Evolutionary conservation across 2,329 filamentous ascomycete species (phyloP).

Genomic region (Alternaria metachromatica): DNA sequence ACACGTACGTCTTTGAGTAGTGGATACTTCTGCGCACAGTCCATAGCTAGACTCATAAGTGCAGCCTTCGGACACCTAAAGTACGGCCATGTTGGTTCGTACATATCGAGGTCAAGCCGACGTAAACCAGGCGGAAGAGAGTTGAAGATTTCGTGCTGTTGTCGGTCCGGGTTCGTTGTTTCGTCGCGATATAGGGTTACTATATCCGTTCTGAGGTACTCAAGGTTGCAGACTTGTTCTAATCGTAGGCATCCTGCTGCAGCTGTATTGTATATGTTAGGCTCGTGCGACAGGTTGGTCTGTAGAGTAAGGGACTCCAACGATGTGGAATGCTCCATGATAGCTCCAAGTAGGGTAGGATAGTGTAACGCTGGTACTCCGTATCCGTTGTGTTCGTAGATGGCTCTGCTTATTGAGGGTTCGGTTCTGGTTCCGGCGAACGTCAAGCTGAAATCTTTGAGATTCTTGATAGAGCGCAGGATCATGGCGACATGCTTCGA

Average conservation of each 20-base stretch:
- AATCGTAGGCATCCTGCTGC: not conserved
- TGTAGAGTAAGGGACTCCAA: not conserved
- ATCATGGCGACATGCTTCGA: not conserved
- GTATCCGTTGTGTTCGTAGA: not conserved
- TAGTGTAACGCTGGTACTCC: not conserved
- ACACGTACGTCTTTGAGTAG: not conserved
- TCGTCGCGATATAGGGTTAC: not conserved
- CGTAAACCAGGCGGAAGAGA: not conserved
- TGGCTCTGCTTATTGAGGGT: not conserved
- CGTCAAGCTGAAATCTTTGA: not conserved
- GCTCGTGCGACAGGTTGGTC: not conserved
- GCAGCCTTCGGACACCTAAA: not conserved
- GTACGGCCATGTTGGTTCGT: not conserved
- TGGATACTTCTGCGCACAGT: not conserved
- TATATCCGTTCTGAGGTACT: not conserved
- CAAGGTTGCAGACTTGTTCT: not conserved
- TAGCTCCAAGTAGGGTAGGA: not conserved
- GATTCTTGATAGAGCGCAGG: not conserved
- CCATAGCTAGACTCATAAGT: not conserved
- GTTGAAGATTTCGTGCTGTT: not conserved
- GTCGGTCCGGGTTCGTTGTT: not conserved
- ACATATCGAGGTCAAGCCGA: not conserved
- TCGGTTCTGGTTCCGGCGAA: not conserved
- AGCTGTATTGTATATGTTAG: not conserved
- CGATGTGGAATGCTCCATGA: not conserved